Percentiles rank a stretch among this genome's conserved stretches.
Evolutionary conservation across 371 early-diverging fungal genomes (phyloP).

Genomic region (Enterospora canceri): DNA sequence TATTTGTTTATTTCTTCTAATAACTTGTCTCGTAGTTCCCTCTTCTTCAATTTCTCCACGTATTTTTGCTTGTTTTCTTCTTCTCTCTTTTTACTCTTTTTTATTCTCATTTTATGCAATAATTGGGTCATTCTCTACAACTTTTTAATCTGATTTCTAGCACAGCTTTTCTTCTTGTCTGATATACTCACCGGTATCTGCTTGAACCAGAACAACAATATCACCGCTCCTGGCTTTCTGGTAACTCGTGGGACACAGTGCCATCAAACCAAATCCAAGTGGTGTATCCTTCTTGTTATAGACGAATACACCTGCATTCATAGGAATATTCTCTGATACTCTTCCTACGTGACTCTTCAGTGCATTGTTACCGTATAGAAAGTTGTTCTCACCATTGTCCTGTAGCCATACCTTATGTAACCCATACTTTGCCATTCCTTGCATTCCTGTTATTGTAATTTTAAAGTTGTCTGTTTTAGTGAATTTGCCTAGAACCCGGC

Average conservation of each 20-base stretch:
- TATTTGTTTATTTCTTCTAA: conserved; percentile 37
- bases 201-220: conserved; percentile 84
- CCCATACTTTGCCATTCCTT: conserved; percentile 78
- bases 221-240: conserved; percentile 79
- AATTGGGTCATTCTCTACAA: not conserved
- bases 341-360: conserved; percentile 87
- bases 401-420: conserved; percentile 92
- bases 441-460: conserved; percentile 78
- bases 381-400: conserved; percentile 94
- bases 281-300: conserved; percentile 80
- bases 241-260: conserved; percentile 73
- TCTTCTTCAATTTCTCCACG: conserved; percentile 48
- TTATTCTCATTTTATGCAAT: not conserved
- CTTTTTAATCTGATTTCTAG: not conserved
- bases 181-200: conserved; percentile 89
- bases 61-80: conserved; percentile 47
- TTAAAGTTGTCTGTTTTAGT: conserved; percentile 87
- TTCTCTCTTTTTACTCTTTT: conserved; percentile 27
- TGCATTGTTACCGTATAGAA: conserved; percentile 92
- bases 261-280: conserved; percentile 90
- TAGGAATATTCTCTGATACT: conserved; percentile 85
- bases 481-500: conserved; percentile 91
- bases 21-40: conserved; percentile 45
- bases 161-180: conserved; percentile 44
- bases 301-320: conserved; percentile 86